phyloP scores from a whole-genome alignment of 257 asterid genomes.

The Cinchona pubescens region DNA sequence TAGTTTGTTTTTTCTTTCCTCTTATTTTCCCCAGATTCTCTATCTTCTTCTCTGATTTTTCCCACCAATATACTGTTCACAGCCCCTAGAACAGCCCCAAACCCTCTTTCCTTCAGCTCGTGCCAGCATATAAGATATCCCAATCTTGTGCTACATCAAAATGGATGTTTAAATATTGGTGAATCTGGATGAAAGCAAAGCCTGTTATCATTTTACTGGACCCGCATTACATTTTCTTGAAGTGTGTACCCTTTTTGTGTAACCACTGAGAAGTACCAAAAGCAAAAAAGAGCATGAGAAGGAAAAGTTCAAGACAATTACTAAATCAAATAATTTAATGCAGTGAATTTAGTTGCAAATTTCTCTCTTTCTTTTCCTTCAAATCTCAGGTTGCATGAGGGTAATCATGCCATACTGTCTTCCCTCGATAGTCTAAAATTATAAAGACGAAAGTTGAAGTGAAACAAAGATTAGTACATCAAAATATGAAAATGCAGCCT shows the following conservation, averaged over 20 bases:
- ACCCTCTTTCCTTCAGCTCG: too few species aligned
- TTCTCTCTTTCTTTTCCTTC: not conserved
- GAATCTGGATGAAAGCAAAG: not conserved
- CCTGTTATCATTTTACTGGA: not conserved
- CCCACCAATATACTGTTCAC: too few species aligned
- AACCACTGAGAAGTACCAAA: not conserved
- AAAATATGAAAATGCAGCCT: not conserved
- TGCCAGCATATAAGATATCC: too few species aligned
- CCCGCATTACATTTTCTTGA: too few species aligned
- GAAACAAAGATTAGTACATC: not conserved
- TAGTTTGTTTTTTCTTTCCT: too few species aligned
- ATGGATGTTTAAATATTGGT: too few species aligned
- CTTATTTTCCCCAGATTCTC: too few species aligned
- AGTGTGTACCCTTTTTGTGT: not conserved
- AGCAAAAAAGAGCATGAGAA: not conserved
- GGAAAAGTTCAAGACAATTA: not conserved
- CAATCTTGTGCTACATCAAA: too few species aligned
- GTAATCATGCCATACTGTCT: not conserved
- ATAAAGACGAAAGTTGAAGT: not conserved
- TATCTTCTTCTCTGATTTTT: too few species aligned
- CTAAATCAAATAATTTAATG: not conserved
- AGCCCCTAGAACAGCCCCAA: too few species aligned
- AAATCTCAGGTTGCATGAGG: not conserved
- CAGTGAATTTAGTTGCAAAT: not conserved
- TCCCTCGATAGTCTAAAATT: not conserved